A percentile compares a stretch with the other conserved stretches of the same genome.
Evolutionary conservation across 2,329 filamentous ascomycete genomes (phyloP).

Genomic region (Pseudodiploospora longispora): DNA sequence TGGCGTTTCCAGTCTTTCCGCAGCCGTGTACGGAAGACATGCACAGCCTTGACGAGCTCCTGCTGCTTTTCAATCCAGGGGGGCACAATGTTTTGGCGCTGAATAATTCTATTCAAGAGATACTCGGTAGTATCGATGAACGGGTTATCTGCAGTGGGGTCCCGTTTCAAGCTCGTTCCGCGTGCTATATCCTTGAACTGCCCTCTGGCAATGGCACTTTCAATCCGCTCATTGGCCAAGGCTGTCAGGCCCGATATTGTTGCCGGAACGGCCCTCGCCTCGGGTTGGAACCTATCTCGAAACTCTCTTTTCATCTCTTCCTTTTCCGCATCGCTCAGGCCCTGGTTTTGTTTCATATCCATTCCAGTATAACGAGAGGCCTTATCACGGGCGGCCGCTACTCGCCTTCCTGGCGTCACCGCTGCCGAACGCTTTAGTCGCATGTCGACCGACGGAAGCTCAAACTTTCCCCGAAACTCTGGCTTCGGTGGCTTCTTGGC

Average conservation of each 20-base stretch:
- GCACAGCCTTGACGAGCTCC: constrained; percentile 63
- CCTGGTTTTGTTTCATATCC: constrained; percentile 38
- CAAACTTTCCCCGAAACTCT: constrained; percentile 37
- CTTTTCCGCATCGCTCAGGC: constrained; percentile 62
- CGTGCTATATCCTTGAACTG: constrained; percentile 80
- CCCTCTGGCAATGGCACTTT: constrained; percentile 84
- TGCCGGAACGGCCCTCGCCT: constrained; percentile 64
- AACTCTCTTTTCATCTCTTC: constrained; percentile 66
- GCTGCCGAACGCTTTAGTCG: constrained; percentile 34
- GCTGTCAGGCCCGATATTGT: constrained; percentile 71
- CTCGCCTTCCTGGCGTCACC: constrained; percentile 37
- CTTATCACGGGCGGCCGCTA: constrained; percentile 48
- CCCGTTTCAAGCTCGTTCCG: constrained; percentile 72
- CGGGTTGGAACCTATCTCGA: constrained; percentile 70
- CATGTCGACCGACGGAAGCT: constrained; percentile 44
- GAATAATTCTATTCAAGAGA: constrained; percentile 97
- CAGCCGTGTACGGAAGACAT: constrained; percentile 64
- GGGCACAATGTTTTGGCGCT: constrained; percentile 88
- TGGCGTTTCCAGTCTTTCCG: constrained; percentile 79
- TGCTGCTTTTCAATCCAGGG: constrained; percentile 99
- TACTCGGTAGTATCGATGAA: constrained; percentile 97
- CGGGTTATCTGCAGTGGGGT: constrained; percentile 73
- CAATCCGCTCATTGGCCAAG: constrained; percentile 84
- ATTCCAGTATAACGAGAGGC: constrained; percentile 43
- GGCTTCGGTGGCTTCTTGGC: constrained; percentile 60